Conservation (phyloP, 164 flowering plant genomes). For the Umbilicus rupestris region DNA sequence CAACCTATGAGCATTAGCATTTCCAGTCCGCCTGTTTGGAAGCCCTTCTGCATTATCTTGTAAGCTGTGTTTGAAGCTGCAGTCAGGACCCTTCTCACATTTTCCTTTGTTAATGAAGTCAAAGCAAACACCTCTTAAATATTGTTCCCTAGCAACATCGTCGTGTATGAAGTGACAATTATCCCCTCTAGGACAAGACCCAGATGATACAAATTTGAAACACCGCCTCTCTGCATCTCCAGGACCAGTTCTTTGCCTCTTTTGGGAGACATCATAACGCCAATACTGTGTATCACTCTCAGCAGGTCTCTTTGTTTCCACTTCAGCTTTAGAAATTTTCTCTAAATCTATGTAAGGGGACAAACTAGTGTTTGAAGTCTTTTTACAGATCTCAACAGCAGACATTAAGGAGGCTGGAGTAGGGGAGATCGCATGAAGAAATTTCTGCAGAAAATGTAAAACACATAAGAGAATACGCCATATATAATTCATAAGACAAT, state of each 20-base stretch:
- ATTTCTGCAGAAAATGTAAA: conserved; percentile 54
- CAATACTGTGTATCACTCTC: conserved; percentile 71
- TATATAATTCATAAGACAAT: no score
- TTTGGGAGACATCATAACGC: conserved; percentile 85
- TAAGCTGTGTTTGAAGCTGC: conserved; percentile 67
- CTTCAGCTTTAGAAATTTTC: conserved; percentile 21
- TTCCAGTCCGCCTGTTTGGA: conserved; percentile 26
- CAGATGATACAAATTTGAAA: conserved; percentile 74
- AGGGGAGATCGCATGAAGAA: conserved; percentile 96
- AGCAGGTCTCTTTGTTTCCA: conserved; percentile 32
- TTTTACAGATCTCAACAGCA: conserved; percentile 44
- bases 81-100: conserved; percentile 87
- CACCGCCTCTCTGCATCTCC: conserved; percentile 53
- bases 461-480: neutral
- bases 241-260: conserved; percentile 57
- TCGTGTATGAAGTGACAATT: conserved; percentile 74
- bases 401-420: conserved; percentile 85
- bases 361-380: conserved; percentile 63
- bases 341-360: conserved; percentile 50
- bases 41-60: conserved; percentile 41
- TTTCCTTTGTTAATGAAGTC: conserved; percentile 87
- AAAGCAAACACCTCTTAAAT: conserved; percentile 72
- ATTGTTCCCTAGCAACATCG: conserved; percentile 60
- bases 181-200: conserved; percentile 74
- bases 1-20: conserved; percentile 43